A percentile compares a stretch with the other conserved stretches of the same genome.
Conservation (phyloP, 2,329 filamentous ascomycete species). For the Fusarium heterosporum region DNA sequence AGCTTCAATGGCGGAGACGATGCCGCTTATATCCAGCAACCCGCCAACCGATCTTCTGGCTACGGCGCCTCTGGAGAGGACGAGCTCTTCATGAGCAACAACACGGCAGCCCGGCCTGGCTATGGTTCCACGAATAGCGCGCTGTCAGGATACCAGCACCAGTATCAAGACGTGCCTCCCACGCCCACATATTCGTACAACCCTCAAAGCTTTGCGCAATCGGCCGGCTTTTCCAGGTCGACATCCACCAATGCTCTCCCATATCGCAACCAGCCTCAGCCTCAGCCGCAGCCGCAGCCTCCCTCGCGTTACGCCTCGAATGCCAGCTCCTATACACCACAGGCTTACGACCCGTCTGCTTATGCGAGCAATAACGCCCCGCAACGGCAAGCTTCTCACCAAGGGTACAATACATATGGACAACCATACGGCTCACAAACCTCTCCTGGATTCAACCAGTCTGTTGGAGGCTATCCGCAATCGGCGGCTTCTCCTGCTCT, state of each 20-base stretch:
- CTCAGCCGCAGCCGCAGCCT: conserved; percentile 52
- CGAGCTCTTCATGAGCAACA: conserved; percentile 73
- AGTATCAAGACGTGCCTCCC: conserved; percentile 61
- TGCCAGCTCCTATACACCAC: conserved; percentile 61
- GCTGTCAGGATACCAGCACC: conserved; percentile 64
- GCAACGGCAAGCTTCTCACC: conserved; percentile 64
- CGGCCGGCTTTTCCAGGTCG: conserved; percentile 55
- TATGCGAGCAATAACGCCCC: conserved; percentile 63
- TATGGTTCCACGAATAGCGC: conserved; percentile 60
- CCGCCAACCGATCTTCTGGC: conserved; percentile 43
- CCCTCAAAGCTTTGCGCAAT: conserved; percentile 70
- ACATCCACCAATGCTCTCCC: conserved; percentile 65
- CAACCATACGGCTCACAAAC: conserved; percentile 56
- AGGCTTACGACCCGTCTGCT: conserved; percentile 69
- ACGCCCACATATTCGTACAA: conserved; percentile 72
- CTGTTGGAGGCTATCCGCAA: conserved; percentile 47
- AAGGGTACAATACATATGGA: conserved; percentile 60
- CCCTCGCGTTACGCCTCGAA: conserved; percentile 55
- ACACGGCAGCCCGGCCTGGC: conserved; percentile 49
- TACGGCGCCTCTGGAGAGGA: conserved; percentile 57
- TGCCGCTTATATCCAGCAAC: conserved; percentile 61
- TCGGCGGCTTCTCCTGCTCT: conserved; percentile 47
- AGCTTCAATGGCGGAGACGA: conserved; percentile 86
- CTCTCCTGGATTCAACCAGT: conserved; percentile 53
- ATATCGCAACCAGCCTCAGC: conserved; percentile 57